phyloP scores from a whole-genome alignment of 1,139 yeast genomes.

The Hansenula sp. region DNA sequence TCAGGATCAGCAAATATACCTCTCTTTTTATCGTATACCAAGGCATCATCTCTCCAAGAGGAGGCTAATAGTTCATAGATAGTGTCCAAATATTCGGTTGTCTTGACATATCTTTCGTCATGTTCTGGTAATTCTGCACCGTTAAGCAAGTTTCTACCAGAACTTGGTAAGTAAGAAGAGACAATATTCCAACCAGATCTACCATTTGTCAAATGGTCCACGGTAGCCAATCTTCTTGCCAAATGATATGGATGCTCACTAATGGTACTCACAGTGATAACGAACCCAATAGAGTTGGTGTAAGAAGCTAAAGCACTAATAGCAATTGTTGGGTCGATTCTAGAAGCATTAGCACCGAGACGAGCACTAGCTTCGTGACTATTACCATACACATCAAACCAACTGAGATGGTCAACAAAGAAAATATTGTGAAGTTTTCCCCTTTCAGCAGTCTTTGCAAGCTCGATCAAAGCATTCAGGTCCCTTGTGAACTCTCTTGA shows the following conservation, averaged over 20 bases:
- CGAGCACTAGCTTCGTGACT: constrained; percentile 29
- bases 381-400: constrained; percentile 32
- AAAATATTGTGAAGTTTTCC: constrained; percentile 37
- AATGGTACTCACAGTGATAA: constrained; percentile 34
- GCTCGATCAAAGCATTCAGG: constrained; percentile 32
- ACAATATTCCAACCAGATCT: constrained; percentile 40
- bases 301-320: constrained; percentile 36
- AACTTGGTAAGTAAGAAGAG: constrained; percentile 32
- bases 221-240: constrained; percentile 34
- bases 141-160: constrained; percentile 33
- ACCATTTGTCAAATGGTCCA: constrained; percentile 35
- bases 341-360: constrained; percentile 34
- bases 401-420: constrained; percentile 38
- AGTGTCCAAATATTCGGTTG: constrained; percentile 33
- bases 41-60: constrained; percentile 38
- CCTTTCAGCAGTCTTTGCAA: constrained; percentile 33
- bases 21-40: constrained; percentile 23
- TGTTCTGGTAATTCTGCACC: constrained; percentile 33
- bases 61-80: constrained; percentile 31
- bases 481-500: constrained; percentile 18
- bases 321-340: constrained; percentile 30
- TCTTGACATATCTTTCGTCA: constrained; percentile 32
- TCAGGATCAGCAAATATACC: constrained; percentile 30
- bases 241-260: constrained; percentile 37
- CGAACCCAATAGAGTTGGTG: constrained; percentile 32